These are phyloP conservation scores for Rutstroemia sydowiana DNA, from an alignment of 2,329 filamentous ascomycete species.

Conservation along the genomic window DNA sequence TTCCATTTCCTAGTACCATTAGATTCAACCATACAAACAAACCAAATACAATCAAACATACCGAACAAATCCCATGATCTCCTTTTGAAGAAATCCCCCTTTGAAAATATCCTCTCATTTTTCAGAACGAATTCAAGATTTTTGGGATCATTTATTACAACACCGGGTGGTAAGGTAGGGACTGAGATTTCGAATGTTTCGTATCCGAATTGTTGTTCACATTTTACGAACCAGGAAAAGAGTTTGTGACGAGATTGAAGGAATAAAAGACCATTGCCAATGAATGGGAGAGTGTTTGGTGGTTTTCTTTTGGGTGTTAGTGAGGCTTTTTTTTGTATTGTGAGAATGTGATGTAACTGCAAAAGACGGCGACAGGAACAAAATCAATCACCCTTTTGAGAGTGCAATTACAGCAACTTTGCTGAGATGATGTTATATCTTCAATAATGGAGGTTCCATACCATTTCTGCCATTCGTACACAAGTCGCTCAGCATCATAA, in stretches of 20 bases:
- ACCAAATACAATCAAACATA: conserved; percentile 15
- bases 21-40: background rate
- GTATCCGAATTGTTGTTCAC: conserved; percentile 47
- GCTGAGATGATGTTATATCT: no score
- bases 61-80: conserved; percentile 57
- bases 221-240: conserved; percentile 55
- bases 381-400: no score
- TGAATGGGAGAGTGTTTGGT: conserved; percentile 38
- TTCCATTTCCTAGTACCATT: conserved; percentile 43
- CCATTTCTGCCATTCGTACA: no score
- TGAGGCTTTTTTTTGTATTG: no score
- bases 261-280: conserved; percentile 56
- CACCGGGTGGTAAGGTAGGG: conserved; percentile 53
- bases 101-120: conserved; percentile 52
- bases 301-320: conserved; percentile 28
- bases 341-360: no score
- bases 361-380: no score
- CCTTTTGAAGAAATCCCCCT: conserved; percentile 54
- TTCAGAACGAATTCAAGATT: conserved; percentile 58
- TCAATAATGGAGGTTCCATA: no score
- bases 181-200: conserved; percentile 58
- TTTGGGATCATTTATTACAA: conserved; percentile 54
- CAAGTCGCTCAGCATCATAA: no score
- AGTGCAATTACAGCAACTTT: no score
- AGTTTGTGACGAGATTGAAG: conserved; percentile 51